Evolutionary conservation across 345 rosid genomes (phyloP).

Genomic region (Bretschneidera sinensis): DNA sequence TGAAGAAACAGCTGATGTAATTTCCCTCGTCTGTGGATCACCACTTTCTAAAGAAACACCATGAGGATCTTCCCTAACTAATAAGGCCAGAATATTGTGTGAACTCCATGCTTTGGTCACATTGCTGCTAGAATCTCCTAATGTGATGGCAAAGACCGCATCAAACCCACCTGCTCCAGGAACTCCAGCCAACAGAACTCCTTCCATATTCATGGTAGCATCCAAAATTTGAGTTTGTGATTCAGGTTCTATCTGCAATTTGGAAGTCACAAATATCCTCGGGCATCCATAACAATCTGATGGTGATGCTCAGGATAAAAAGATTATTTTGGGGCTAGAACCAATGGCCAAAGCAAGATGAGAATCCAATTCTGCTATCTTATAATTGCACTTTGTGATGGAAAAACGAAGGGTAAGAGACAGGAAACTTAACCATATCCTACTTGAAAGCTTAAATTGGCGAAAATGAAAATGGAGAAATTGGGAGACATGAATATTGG

Average conservation of each 20-base stretch:
- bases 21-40: slow-evolving; percentile 63
- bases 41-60: slow-evolving; percentile 78
- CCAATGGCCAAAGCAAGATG: not conserved
- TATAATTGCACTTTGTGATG: not conserved
- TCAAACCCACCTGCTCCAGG: slow-evolving; percentile 99
- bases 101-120: slow-evolving; percentile 70
- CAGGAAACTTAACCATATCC: not conserved
- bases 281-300: not conserved
- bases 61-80: slow-evolving; percentile 86
- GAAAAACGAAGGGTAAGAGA: not conserved
- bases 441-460: not conserved
- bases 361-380: not conserved
- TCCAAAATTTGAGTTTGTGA: slow-evolving; percentile 71
- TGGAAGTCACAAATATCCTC: slow-evolving; percentile 16
- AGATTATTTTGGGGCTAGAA: not conserved
- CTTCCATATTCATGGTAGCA: slow-evolving; percentile 77
- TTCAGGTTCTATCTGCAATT: slow-evolving; percentile 87
- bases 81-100: slow-evolving; percentile 63
- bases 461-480: not conserved
- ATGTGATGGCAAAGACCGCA: slow-evolving; percentile 72
- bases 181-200: slow-evolving; percentile 86
- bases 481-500: not conserved
- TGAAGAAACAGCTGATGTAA: slow-evolving; percentile 57
- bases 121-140: slow-evolving; percentile 57
- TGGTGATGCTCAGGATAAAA: not conserved